These are phyloP conservation scores for Coccomyxa sp. DNA, from an alignment of 139 green algal species.

Conservation along the genomic window DNA sequence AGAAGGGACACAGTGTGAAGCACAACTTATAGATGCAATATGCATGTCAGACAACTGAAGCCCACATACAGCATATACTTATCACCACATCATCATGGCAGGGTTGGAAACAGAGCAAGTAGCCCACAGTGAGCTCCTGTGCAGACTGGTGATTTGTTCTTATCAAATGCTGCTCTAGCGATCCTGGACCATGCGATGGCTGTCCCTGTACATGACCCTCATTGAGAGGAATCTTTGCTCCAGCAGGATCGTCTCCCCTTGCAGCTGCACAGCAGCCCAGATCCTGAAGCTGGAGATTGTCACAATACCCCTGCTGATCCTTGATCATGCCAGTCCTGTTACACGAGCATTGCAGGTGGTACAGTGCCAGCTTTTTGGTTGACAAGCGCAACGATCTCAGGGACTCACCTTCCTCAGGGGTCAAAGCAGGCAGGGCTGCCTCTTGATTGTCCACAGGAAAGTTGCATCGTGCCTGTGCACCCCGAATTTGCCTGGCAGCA, in stretches of 20 bases:
- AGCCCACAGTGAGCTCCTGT: background rate
- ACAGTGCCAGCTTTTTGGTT: background rate
- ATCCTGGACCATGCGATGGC: background rate
- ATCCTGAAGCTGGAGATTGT: background rate
- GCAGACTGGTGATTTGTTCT: background rate
- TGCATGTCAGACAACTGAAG: too few species aligned
- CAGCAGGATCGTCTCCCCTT: background rate
- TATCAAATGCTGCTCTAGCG: background rate
- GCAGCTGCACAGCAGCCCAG: background rate
- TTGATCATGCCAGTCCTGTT: background rate
- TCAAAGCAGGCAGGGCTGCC: background rate
- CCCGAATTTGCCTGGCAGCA: conserved; percentile 85
- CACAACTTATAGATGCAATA: background rate
- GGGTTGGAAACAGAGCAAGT: background rate
- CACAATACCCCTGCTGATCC: background rate
- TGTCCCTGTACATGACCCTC: background rate
- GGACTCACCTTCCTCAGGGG: background rate
- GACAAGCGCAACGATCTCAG: background rate
- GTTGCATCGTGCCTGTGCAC: conserved; percentile 82
- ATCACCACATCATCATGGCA: background rate
- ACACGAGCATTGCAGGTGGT: background rate
- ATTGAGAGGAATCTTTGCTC: background rate
- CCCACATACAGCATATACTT: too few species aligned
- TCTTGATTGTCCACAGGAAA: conserved; percentile 53
- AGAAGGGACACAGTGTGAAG: background rate